Conservation (phyloP, 768 basidiomycete genomes). For the Hygrophorus pudorinus region DNA sequence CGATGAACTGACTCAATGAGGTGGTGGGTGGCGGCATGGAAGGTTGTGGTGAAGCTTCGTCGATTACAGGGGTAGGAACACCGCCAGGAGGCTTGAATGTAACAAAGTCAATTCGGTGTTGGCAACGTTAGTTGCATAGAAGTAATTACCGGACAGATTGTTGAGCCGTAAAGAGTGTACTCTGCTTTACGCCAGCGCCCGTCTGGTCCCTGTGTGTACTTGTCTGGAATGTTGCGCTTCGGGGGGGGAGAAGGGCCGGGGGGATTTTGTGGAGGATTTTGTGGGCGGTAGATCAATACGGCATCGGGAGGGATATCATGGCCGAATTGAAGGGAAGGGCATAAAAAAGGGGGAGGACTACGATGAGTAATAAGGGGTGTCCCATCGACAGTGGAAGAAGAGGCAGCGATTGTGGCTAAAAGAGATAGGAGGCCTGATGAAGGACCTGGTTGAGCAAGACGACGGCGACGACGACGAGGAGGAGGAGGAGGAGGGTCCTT, state of each 20-base stretch:
- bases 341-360: slow-evolving; percentile 50
- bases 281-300: slow-evolving; percentile 7
- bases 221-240: slow-evolving; percentile 36
- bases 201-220: slow-evolving; percentile 41
- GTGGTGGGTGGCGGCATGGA: slow-evolving; percentile 12
- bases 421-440: slow-evolving; percentile 44
- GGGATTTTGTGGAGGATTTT: slow-evolving; percentile 8
- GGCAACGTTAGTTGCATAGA: background rate
- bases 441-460: slow-evolving; percentile 21
- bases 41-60: slow-evolving; percentile 16
- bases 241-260: background rate
- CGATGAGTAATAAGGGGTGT: slow-evolving; percentile 22
- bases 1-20: slow-evolving; percentile 20
- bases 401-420: slow-evolving; percentile 44
- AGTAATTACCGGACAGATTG: slow-evolving; percentile 37
- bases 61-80: slow-evolving; percentile 14
- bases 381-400: slow-evolving; percentile 34
- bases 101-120: slow-evolving; percentile 8
- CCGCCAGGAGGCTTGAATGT: slow-evolving; percentile 18
- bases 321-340: slow-evolving; percentile 33
- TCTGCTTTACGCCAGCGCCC: slow-evolving; percentile 47
- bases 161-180: slow-evolving; percentile 67
- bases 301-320: slow-evolving; percentile 5
- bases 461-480: slow-evolving; percentile 11
- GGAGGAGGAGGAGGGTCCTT: slow-evolving; percentile 5